Evolutionary conservation across 139 green algal species (phyloP), one percentile per base, ranked within the genome.

Genomic region (Nannochloris sp.): DNA sequence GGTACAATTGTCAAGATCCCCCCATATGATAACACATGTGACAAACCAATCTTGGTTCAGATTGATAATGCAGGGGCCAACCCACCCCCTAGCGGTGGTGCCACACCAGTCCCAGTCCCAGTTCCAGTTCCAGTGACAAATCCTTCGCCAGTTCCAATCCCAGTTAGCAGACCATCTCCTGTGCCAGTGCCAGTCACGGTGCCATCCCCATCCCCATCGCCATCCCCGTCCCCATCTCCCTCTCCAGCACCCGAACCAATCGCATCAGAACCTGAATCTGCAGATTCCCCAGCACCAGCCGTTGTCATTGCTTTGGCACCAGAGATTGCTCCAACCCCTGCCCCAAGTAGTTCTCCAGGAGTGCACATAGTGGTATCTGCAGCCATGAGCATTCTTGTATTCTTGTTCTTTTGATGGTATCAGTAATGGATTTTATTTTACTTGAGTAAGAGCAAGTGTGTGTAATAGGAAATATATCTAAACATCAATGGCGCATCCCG

Each of bases 1-100:
- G 55, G 55, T 54, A 57, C 46, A 48, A 51, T 64, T 23, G 51
- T 74, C 49, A 69, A 64, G 21, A 44, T 74, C 19, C 68, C 68
- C 10, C 60, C 50, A 31, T 66, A 55, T 21, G 60, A 66, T 44
- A 44, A 37, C 23, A 37, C 60, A 9, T 66, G 60, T 44, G 48
- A 37, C 10, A 19, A 66, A 1, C 36, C 36, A 23, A 55, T 55
- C 10, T 11, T 66, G n/a, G 60, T 66, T 16, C 31, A 36, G 23
- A 9, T 55, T 43, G 55, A 61, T 61, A 27, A 15, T 27, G 50
- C 21, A 37, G 50, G 19, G 2, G 29, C 10, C 12, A 61, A 21
- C 21, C 57, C 57, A 16, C 21, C 21, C 14, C 21, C 21, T 2
- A 37, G 7, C 50, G 19, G n/a, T 16, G n/a, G n/a, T 51, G 9